Base-by-base conservation (phyloP, 2,329 filamentous ascomycete genomes). In the Pezicula rhizophila region DNA sequence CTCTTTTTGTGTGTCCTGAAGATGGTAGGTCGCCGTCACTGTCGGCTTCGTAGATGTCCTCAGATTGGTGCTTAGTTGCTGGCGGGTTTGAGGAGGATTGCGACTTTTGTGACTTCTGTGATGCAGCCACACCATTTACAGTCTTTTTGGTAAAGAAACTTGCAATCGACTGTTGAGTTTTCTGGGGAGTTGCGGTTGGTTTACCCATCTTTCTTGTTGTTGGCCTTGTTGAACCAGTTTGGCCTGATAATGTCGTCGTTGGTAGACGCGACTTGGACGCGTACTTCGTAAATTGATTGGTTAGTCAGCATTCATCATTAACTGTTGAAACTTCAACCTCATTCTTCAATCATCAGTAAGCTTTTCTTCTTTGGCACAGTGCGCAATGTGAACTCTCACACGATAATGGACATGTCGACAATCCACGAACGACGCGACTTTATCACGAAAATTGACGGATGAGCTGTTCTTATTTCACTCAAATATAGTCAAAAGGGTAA, bases 91-190 rank as follows among this genome's bases (percentile, higher is more conserved):
- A 18, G 15, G 35, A 48, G 23, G 40, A 23, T 43, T 42, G 26
- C 3, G 23, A 2, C 17, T 31, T 20, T 28, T 43, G 26, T 8
- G 23, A 18, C 17, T 42, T 20, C 33, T 43, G 38, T 14, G 38
- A 26, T 5, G 8, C 15, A 17, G 45, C 20, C 10, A 35, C 20
- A 10, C 35, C 45, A 33, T 41, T 46, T 12, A 46, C 35, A 17
- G 77, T 70, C 49, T 77, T 82, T n/a, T 80, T 80, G 1, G 81
- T 78, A 64, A 93, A 93, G 68, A 93, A 93, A 62, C 82, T 89
- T 7, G 87, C 91, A 53, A 96, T 82, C 1, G 87, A 87, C 56
- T 84, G 79, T 63, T 95, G 87, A 61, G 85, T 87, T 42, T 47
- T 52, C 12, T 15, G 23, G 20, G 40, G 47, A 12, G 45, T 26